These are phyloP conservation scores for Phellinidium pouzarii DNA, from an alignment of 1,284 basidiomycete species.

Conservation along the genomic window DNA sequence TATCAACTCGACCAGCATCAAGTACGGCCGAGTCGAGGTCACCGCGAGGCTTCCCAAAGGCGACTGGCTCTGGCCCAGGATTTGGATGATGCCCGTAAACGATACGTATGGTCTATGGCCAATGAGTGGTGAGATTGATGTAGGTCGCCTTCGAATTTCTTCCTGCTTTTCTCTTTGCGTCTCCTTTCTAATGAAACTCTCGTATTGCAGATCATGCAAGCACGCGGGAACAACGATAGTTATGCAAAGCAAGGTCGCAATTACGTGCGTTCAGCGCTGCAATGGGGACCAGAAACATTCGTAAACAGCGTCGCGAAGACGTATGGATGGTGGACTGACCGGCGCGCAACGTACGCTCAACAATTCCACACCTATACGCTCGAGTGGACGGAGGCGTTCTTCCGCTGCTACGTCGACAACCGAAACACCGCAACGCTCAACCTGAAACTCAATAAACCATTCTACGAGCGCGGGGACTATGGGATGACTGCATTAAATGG, in stretches of 20 bases:
- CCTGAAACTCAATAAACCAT: constrained; percentile 26
- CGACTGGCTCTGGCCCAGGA: constrained; percentile 79
- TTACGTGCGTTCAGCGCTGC: constrained; percentile 31
- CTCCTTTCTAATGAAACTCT: background rate
- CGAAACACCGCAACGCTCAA: constrained; percentile 20
- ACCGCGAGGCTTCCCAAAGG: constrained; percentile 55
- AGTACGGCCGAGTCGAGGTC: constrained; percentile 71
- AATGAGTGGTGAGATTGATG: constrained; percentile 32
- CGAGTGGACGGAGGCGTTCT: constrained; percentile 37
- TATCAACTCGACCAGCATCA: constrained; percentile 50
- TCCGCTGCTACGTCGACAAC: constrained; percentile 24
- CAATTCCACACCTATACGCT: constrained; percentile 35
- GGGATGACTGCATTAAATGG: constrained; percentile 32
- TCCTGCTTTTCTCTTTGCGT: background rate
- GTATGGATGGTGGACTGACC: constrained; percentile 32
- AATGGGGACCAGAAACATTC: constrained; percentile 36
- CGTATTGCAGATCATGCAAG: constrained; percentile 29
- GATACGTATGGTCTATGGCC: constrained; percentile 74
- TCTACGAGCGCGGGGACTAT: constrained; percentile 34
- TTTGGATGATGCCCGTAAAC: constrained; percentile 76
- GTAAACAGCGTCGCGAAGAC: constrained; percentile 29
- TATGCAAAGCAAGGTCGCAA: constrained; percentile 26
- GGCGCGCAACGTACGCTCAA: constrained; percentile 33
- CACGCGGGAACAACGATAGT: constrained; percentile 18
- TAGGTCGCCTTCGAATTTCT: constrained; percentile 24